A percentile compares a stretch with the other conserved stretches of the same genome.
These are phyloP conservation scores for Sideroxylon spinosum DNA, from an alignment of 179 eudicot species.

Conservation along the genomic window DNA sequence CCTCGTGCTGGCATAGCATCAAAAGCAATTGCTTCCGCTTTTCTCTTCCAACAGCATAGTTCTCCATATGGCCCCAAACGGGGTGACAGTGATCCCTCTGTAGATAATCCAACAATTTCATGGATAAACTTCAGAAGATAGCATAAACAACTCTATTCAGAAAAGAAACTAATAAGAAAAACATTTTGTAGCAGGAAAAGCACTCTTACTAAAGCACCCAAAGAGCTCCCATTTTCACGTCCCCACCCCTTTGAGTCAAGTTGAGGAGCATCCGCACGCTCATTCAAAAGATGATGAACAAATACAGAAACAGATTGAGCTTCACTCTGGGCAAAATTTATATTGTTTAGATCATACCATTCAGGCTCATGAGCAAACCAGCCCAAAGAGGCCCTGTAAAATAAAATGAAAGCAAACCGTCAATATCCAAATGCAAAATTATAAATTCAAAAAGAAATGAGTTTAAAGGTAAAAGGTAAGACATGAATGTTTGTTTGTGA, in stretches of 20 bases:
- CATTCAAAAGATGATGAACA: slow-evolving; percentile 67
- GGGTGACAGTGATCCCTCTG: slow-evolving; percentile 83
- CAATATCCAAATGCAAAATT: background rate
- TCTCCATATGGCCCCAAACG: slow-evolving; percentile 89
- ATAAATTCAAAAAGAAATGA: background rate
- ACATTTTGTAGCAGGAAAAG: background rate
- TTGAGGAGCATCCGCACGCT: slow-evolving; percentile 47
- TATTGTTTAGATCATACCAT: slow-evolving; percentile 77
- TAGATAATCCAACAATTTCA: slow-evolving; percentile 19
- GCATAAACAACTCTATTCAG: background rate
- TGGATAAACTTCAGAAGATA: slow-evolving; percentile 16
- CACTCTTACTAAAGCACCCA: slow-evolving; percentile 60
- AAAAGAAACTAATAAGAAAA: slow-evolving; percentile 1
- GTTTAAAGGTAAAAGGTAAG: background rate
- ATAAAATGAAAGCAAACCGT: background rate
- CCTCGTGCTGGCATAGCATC: slow-evolving; percentile 95
- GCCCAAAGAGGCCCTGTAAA: slow-evolving; percentile 79
- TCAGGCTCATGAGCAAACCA: slow-evolving; percentile 95
- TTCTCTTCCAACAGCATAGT: slow-evolving; percentile 63
- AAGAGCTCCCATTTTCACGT: slow-evolving; percentile 65
- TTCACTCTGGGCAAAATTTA: slow-evolving; percentile 77
- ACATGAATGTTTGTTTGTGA: too few relatives aligned
- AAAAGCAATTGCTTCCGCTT: slow-evolving; percentile 87
- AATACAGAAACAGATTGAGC: slow-evolving; percentile 84
- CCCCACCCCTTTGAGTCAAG: slow-evolving; percentile 60